These are phyloP conservation scores for Saccharum officinarum DNA, from an alignment of 176 grass and related monocot species.

Conservation along the genomic window DNA sequence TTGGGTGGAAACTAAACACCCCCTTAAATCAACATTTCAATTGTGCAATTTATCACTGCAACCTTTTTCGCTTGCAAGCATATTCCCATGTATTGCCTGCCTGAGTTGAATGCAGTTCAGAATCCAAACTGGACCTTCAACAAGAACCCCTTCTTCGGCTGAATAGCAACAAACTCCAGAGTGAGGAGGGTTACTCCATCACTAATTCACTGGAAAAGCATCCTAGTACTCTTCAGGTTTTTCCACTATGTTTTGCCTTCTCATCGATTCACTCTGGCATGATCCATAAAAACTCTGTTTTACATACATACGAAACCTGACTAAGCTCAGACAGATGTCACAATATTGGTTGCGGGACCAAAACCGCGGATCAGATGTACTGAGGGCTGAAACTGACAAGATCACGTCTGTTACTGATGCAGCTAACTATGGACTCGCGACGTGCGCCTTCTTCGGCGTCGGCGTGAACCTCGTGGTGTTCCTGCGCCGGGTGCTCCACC, in stretches of 20 bases:
- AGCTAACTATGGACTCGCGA: conserved; percentile 82
- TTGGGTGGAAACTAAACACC: too few species aligned
- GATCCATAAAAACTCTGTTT: background rate
- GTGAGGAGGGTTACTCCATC: conserved; percentile 2
- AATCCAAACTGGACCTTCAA: conserved; percentile 23
- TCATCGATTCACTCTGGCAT: conserved; percentile 1
- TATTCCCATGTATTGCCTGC: background rate
- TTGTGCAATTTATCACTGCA: background rate
- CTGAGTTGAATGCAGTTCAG: conserved; percentile 25
- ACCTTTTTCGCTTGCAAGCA: background rate
- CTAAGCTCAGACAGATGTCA: background rate
- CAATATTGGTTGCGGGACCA: background rate
- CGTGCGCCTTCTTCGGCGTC: conserved; percentile 87
- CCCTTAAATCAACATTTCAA: background rate
- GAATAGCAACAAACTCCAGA: background rate
- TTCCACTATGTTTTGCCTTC: conserved; percentile 5
- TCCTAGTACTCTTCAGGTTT: conserved; percentile 29
- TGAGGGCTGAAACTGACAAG: background rate
- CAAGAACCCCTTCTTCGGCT: conserved; percentile 12
- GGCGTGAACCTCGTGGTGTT: conserved; percentile 89
- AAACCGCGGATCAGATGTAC: background rate
- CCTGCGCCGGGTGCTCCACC: conserved; percentile 66
- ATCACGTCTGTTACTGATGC: background rate
- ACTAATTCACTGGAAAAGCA: background rate
- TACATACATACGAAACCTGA: background rate